Percentiles rank a stretch among this genome's conserved stretches.
Conservation (phyloP, 345 rosid genomes). For the Schrenkiella parvula region DNA sequence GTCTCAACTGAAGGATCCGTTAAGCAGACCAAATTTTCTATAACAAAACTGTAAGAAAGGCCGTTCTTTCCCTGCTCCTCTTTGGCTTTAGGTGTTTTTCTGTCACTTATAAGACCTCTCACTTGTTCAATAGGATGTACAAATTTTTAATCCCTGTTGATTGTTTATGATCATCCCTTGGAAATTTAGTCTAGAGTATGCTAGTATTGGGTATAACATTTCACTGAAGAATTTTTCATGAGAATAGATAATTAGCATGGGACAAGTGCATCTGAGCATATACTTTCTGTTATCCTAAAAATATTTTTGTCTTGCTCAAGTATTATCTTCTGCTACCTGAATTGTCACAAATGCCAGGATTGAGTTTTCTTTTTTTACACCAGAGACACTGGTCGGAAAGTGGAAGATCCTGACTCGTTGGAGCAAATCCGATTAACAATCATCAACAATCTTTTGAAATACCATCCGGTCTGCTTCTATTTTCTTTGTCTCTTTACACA, state of each 20-base stretch:
- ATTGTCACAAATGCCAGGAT: no score
- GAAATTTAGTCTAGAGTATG: background rate
- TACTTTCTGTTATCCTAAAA: background rate
- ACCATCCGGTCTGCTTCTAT: constrained; percentile 76
- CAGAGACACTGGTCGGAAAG: constrained; percentile 89
- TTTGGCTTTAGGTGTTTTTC: background rate
- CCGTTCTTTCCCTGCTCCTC: background rate
- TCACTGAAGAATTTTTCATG: background rate
- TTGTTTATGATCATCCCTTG: background rate
- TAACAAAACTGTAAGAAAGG: constrained; percentile 63
- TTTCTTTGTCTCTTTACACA: background rate
- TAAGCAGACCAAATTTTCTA: constrained; percentile 72
- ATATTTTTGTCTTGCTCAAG: background rate
- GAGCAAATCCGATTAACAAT: constrained; percentile 91
- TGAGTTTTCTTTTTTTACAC: constrained; percentile 17
- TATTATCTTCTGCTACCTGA: background rate
- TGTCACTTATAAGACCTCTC: background rate
- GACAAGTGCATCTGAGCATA: background rate
- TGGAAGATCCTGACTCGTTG: constrained; percentile 88
- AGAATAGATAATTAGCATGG: background rate
- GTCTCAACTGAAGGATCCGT: constrained; percentile 71
- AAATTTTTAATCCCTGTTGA: background rate
- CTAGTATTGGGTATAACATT: background rate
- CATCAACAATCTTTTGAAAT: constrained; percentile 90
- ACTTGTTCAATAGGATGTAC: background rate